These are phyloP conservation scores for Trichoderma sp. DNA, from an alignment of 2,329 filamentous ascomycete genomes.

Conservation along the genomic window DNA sequence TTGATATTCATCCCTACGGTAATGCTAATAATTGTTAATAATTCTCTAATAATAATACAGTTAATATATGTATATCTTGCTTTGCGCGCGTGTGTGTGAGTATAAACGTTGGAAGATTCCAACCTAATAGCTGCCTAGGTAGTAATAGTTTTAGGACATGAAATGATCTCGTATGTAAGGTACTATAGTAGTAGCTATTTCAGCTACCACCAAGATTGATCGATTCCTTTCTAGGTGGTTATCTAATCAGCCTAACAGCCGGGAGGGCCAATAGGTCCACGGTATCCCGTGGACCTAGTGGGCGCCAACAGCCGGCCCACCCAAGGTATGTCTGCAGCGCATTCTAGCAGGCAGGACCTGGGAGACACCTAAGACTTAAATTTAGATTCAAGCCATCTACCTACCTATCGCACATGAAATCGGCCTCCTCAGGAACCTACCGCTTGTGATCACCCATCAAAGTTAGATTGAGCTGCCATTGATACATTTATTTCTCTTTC, in stretches of 20 bases:
- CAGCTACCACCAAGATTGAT: neutral
- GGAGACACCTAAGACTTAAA: neutral
- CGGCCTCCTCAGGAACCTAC: neutral
- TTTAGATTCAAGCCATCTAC: neutral
- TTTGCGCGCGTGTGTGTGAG: neutral
- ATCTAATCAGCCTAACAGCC: slow-evolving; percentile 7
- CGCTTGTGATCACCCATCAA: neutral
- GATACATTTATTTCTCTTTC: neutral
- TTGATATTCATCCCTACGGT: neutral
- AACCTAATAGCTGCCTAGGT: too few relatives aligned
- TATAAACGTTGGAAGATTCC: neutral
- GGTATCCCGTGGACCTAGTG: too few relatives aligned
- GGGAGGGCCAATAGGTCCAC: too few relatives aligned
- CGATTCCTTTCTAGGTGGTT: neutral
- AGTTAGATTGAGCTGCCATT: neutral
- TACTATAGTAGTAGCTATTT: too few relatives aligned
- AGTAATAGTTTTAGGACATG: too few relatives aligned
- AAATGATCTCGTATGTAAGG: neutral
- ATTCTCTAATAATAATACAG: neutral
- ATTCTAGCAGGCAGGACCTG: neutral
- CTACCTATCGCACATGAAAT: neutral
- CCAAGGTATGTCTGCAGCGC: neutral
- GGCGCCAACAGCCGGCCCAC: slow-evolving; percentile 6
- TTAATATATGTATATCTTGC: neutral
- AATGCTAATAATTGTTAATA: slow-evolving; percentile 9